These are phyloP conservation scores for Phialophora expanda DNA, from an alignment of 2,329 filamentous ascomycete species.

Conservation along the genomic window DNA sequence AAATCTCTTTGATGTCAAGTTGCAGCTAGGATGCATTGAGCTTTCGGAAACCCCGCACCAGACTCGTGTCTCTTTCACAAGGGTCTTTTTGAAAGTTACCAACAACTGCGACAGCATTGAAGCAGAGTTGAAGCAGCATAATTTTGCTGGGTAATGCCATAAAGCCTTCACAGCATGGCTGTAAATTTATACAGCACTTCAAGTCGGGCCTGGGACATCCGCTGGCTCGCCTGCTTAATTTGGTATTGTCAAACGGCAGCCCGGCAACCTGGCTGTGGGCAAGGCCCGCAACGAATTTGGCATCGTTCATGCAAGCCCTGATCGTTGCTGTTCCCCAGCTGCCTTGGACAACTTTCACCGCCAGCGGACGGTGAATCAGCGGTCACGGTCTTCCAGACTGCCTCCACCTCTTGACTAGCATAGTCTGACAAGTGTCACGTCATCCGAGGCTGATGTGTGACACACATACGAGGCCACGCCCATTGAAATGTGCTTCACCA, in stretches of 20 bases:
- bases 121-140: not conserved
- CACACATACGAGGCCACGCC: slow-evolving; percentile 10
- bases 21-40: not conserved
- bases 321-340: not conserved
- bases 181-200: not conserved
- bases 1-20: not conserved
- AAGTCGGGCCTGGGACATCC: not conserved
- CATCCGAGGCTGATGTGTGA: slow-evolving; percentile 24
- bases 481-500: too few relatives aligned
- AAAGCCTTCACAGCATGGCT: not conserved
- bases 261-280: not conserved
- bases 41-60: not conserved
- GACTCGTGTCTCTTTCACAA: not conserved
- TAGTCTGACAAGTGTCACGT: slow-evolving; percentile 29
- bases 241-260: not conserved
- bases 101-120: not conserved
- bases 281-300: not conserved
- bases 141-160: not conserved
- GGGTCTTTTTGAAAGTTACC: too few relatives aligned
- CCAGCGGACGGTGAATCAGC: slow-evolving; percentile 20
- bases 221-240: not conserved
- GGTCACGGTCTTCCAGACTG: slow-evolving; percentile 18
- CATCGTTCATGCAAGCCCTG: not conserved
- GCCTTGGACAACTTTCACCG: not conserved
- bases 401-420: slow-evolving; percentile 5